phyloP scores from a whole-genome alignment of 148 eudicot species.

The Pharnaceum exiguum region DNA sequence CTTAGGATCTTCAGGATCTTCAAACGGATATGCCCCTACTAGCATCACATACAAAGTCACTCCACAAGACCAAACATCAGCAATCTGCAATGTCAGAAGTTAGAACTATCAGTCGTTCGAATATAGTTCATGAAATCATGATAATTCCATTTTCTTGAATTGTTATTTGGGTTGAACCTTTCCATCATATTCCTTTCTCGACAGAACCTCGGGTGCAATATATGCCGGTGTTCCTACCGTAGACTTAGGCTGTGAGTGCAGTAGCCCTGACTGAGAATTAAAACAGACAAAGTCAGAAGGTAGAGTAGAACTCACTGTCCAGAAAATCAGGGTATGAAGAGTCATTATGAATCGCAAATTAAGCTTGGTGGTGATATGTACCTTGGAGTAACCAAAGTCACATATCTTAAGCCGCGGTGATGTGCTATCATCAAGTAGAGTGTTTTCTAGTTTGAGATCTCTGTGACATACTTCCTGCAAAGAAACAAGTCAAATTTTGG shows the following conservation, averaged over 20 bases:
- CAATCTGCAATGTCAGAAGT: conserved; percentile 43
- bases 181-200: conserved; percentile 89
- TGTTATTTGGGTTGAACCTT: conserved; percentile 37
- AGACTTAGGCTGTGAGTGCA: conserved; percentile 95
- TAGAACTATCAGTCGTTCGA: too few relatives aligned
- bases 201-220: conserved; percentile 90
- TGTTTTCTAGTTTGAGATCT: conserved; percentile 90
- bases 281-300: neutral
- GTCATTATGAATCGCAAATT: neutral
- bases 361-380: conserved; percentile 4
- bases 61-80: conserved; percentile 99
- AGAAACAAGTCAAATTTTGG: neutral
- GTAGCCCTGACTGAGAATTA: conserved; percentile 49
- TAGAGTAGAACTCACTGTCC: neutral
- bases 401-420: conserved; percentile 85
- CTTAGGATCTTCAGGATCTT: conserved; percentile 88
- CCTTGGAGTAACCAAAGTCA: conserved; percentile 97
- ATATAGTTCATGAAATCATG: too few relatives aligned
- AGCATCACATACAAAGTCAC: conserved; percentile 95
- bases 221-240: conserved; percentile 97
- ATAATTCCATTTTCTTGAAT: too few relatives aligned
- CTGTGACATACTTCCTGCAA: conserved; percentile 90
- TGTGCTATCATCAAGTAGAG: conserved; percentile 86
- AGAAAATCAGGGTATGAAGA: too few relatives aligned
- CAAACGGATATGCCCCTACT: conserved; percentile 96